Conservation (phyloP, 129 eudicot genomes). For the Pseudognaphalium luteoalbum region DNA sequence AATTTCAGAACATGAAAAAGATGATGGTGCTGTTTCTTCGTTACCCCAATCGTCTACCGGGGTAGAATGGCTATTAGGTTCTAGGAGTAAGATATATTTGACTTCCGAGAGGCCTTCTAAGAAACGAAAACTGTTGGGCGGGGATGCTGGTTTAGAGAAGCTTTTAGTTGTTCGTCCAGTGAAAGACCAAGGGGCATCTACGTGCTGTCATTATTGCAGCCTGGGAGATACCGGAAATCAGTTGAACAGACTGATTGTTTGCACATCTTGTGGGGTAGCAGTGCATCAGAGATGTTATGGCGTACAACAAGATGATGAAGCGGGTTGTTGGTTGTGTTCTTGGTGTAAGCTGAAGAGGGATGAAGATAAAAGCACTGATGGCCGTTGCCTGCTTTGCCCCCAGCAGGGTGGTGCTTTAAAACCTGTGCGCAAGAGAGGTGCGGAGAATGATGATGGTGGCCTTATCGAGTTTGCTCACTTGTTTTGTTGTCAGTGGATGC, state of each 20-base stretch:
- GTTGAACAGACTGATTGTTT: conserved; percentile 72
- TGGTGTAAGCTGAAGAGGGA: conserved; percentile 73
- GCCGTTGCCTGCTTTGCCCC: conserved; percentile 78
- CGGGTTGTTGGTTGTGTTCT: conserved; percentile 73
- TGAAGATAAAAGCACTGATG: conserved; percentile 33
- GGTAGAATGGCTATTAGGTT: conserved; percentile 97
- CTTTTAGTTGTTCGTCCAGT: conserved; percentile 81
- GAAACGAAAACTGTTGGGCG: conserved; percentile 90
- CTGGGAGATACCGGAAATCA: conserved; percentile 64
- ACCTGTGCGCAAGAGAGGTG: conserved; percentile 46
- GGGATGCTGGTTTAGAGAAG: conserved; percentile 85
- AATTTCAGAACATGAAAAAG: conserved; percentile 10
- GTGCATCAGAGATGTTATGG: conserved; percentile 98
- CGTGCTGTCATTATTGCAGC: conserved; percentile 91
- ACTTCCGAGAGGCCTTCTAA: conserved; percentile 82
- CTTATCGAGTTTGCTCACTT: conserved; percentile 63
- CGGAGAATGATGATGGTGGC: conserved; percentile 46
- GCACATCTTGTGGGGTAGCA: conserved; percentile 70
- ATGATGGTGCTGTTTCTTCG: conserved; percentile 20
- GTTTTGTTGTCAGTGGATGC: conserved; percentile 96
- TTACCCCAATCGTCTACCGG: conserved; percentile 50
- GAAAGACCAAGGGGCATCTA: conserved; percentile 53
- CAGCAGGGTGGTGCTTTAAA: conserved; percentile 71
- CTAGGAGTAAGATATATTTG: conserved; percentile 73
- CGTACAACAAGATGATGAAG: conserved; percentile 72